These are phyloP conservation scores for Calonectria hawksworthii DNA, from an alignment of 2,329 filamentous ascomycete genomes.

Conservation along the genomic window DNA sequence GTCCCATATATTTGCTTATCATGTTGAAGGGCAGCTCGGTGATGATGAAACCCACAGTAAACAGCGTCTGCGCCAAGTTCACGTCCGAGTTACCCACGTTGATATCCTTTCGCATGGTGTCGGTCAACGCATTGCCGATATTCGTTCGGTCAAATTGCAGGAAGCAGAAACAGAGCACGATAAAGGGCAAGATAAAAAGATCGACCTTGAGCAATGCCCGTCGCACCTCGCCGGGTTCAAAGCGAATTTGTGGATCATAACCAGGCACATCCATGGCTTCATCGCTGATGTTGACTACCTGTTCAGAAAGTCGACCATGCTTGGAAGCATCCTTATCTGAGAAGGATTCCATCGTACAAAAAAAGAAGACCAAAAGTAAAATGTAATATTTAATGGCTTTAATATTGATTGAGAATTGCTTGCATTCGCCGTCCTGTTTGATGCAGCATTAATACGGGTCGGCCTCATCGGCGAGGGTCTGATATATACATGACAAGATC, in stretches of 20 bases:
- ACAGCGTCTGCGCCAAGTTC: constrained; percentile 66
- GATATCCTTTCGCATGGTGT: constrained; percentile 63
- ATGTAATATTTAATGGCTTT: too few species aligned
- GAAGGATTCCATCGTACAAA: constrained; percentile 31
- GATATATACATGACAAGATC: not conserved
- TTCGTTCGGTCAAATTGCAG: constrained; percentile 54
- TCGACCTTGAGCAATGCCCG: constrained; percentile 45
- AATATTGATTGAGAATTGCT: too few species aligned
- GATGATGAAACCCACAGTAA: constrained; percentile 64
- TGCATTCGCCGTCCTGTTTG: not conserved
- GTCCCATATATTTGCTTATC: constrained; percentile 45
- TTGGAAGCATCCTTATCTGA: constrained; percentile 26
- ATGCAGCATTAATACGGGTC: too few species aligned
- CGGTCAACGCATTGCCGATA: constrained; percentile 66
- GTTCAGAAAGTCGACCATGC: constrained; percentile 16
- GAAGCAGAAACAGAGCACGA: constrained; percentile 50
- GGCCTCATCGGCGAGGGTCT: not conserved
- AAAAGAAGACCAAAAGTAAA: too few species aligned
- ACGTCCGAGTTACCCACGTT: constrained; percentile 64
- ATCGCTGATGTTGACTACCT: constrained; percentile 27
- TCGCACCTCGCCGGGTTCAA: constrained; percentile 23
- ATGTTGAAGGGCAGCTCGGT: constrained; percentile 53
- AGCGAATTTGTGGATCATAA: constrained; percentile 38
- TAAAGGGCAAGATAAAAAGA: constrained; percentile 45
- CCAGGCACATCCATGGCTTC: constrained; percentile 41